A percentile compares a stretch with the other conserved stretches of the same genome.
Conservation (phyloP, 306 rosid species). For the Prunus armeniaca region DNA sequence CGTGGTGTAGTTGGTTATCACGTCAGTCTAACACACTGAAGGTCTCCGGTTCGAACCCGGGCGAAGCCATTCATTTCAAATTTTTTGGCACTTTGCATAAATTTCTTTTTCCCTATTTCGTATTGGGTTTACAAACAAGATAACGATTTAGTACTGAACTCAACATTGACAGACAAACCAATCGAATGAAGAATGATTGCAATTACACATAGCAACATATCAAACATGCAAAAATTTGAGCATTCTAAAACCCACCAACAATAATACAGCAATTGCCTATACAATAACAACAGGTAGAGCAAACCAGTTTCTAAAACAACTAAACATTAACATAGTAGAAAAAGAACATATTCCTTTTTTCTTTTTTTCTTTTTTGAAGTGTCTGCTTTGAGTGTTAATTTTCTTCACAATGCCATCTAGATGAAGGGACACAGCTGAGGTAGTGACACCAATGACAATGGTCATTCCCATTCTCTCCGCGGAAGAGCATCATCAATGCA, state of each 20-base stretch:
- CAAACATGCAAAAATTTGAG: background rate
- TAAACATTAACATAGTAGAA: background rate
- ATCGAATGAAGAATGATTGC: background rate
- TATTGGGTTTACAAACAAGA: no score
- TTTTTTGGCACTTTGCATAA: background rate
- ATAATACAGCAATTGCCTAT: background rate
- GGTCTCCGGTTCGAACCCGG: conserved; percentile 41
- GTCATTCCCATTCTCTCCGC: conserved; percentile 54
- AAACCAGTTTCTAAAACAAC: conserved; percentile 1
- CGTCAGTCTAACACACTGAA: conserved; percentile 93
- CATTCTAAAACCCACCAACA: background rate
- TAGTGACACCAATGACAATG: conserved; percentile 81
- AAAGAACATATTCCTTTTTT: background rate
- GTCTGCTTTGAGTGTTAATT: conserved; percentile 10
- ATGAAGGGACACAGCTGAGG: conserved; percentile 65
- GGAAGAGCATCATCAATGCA: conserved; percentile 63
- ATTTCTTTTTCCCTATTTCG: no score
- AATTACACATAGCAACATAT: background rate
- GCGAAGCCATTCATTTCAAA: conserved; percentile 1
- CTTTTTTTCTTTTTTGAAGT: no score
- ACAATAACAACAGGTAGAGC: background rate
- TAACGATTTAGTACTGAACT: no score
- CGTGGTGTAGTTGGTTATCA: conserved; percentile 81
- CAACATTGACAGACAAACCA: background rate
- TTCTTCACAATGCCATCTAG: conserved; percentile 60